A percentile compares a stretch with the other conserved stretches of the same genome.
phyloP scores from a whole-genome alignment of 2,329 filamentous ascomycete species.

The Ophiostoma ulmi region DNA sequence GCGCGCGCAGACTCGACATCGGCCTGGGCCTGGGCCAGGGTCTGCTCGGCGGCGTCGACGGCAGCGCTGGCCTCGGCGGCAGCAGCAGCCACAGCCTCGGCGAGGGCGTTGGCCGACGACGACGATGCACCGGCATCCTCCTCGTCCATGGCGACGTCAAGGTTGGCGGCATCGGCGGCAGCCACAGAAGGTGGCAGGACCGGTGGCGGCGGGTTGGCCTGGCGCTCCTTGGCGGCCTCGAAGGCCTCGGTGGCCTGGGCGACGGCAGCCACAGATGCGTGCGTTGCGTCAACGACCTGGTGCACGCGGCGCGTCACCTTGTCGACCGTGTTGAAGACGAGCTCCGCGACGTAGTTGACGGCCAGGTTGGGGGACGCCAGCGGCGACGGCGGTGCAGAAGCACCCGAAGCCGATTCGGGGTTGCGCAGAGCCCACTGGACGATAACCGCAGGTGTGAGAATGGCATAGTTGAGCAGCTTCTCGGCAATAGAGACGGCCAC shows the following conservation, averaged over 20 bases:
- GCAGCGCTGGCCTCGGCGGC: constrained; percentile 24
- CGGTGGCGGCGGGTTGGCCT: constrained; percentile 36
- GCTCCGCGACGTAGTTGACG: constrained; percentile 76
- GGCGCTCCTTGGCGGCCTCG: constrained; percentile 36
- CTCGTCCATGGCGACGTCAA: constrained; percentile 39
- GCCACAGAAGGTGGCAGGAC: background rate
- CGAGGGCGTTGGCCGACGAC: constrained; percentile 30
- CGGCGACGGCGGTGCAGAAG: background rate
- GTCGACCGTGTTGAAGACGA: constrained; percentile 78
- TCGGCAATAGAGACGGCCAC: constrained; percentile 89
- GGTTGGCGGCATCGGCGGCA: constrained; percentile 30
- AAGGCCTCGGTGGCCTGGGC: constrained; percentile 26
- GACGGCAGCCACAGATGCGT: constrained; percentile 33
- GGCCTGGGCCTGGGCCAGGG: constrained; percentile 24
- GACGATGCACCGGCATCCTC: constrained; percentile 21
- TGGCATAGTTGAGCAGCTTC: constrained; percentile 95
- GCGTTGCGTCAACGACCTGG: constrained; percentile 58
- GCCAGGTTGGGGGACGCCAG: constrained; percentile 54
- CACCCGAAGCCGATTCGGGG: background rate
- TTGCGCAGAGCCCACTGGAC: constrained; percentile 76
- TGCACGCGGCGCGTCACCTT: constrained; percentile 86
- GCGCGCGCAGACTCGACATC: constrained; percentile 47
- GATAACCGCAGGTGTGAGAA: constrained; percentile 78
- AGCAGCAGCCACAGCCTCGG: constrained; percentile 37
- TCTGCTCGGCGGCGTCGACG: constrained; percentile 34